Evolutionary conservation across 768 basidiomycete species (phyloP).

Genomic region (Russula sp.): DNA sequence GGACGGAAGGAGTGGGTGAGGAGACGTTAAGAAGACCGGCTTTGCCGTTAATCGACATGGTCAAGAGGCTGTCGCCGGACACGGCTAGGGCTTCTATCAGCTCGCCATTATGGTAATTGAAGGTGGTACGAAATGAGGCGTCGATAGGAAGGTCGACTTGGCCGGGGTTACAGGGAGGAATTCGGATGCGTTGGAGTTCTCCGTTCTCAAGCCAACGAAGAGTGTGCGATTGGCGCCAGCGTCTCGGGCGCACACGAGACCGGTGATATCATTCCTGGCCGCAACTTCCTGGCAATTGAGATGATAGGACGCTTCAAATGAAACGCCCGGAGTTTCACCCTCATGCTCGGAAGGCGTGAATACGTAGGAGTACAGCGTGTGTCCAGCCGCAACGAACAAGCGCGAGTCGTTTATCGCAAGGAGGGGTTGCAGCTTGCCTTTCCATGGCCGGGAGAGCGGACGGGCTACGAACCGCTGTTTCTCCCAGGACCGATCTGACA

Average conservation of each 20-base stretch:
- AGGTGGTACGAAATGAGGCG: slow-evolving; percentile 28
- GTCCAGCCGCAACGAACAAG: slow-evolving; percentile 35
- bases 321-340: slow-evolving; percentile 44
- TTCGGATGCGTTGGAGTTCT: slow-evolving; percentile 47
- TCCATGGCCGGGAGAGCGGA: slow-evolving; percentile 32
- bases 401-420: slow-evolving; percentile 31
- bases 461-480: slow-evolving; percentile 29
- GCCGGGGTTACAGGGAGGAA: slow-evolving; percentile 34
- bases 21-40: slow-evolving; percentile 41
- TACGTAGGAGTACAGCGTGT: slow-evolving; percentile 31
- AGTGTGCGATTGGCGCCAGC: slow-evolving; percentile 44
- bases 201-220: slow-evolving; percentile 60
- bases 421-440: slow-evolving; percentile 33
- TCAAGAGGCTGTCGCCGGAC: slow-evolving; percentile 46
- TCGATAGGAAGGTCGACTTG: slow-evolving; percentile 28
- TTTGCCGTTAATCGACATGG: slow-evolving; percentile 55
- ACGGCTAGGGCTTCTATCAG: slow-evolving; percentile 56
- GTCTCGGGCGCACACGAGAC: slow-evolving; percentile 49
- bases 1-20: slow-evolving; percentile 26
- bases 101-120: slow-evolving; percentile 43
- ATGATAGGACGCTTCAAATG: slow-evolving; percentile 46
- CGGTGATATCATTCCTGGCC: slow-evolving; percentile 51
- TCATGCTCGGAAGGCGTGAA: slow-evolving; percentile 29
- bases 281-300: slow-evolving; percentile 40
- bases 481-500: slow-evolving; percentile 31